Conservation (phyloP, 2,329 filamentous ascomycete genomes). For the Sarocladiaceae sp. region DNA sequence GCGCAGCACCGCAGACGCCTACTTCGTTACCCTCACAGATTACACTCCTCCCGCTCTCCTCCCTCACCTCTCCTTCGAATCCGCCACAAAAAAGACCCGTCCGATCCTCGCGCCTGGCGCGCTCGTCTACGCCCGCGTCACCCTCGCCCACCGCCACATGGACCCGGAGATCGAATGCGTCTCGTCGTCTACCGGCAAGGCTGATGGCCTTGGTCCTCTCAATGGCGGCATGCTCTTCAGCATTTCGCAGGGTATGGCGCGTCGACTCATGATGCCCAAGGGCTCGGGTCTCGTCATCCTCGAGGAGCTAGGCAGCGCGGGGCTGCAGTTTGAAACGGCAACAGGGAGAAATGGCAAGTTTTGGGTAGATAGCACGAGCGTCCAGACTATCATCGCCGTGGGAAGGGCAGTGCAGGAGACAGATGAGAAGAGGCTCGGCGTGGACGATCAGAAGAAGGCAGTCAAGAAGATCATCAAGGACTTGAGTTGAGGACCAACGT, state of each 20-base stretch:
- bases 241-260: conserved; percentile 74
- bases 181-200: conserved; percentile 76
- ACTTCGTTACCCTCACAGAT: conserved; percentile 69
- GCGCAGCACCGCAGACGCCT: conserved; percentile 68
- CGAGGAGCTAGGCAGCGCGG: conserved; percentile 69
- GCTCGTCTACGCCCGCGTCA: conserved; percentile 82
- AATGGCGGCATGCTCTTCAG: conserved; percentile 81
- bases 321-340: conserved; percentile 85
- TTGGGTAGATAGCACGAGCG: conserved; percentile 78
- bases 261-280: conserved; percentile 64
- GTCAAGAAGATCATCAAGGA: conserved; percentile 61
- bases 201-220: conserved; percentile 79
- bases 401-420: conserved; percentile 71
- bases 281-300: conserved; percentile 61
- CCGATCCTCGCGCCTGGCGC: conserved; percentile 69
- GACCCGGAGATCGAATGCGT: conserved; percentile 90
- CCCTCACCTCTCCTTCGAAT: conserved; percentile 87
- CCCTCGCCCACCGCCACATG: conserved; percentile 71
- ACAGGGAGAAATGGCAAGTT: conserved; percentile 88
- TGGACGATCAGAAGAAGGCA: conserved; percentile 64
- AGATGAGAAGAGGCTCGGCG: conserved; percentile 59
- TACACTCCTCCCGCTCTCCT: conserved; percentile 61
- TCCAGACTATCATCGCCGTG: conserved; percentile 68
- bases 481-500: conserved; percentile 35
- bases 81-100: conserved; percentile 84